A percentile compares a stretch with the other conserved stretches of the same genome.
phyloP scores from a whole-genome alignment of 148 eudicot genomes.

The Persicaria tinctoria region DNA sequence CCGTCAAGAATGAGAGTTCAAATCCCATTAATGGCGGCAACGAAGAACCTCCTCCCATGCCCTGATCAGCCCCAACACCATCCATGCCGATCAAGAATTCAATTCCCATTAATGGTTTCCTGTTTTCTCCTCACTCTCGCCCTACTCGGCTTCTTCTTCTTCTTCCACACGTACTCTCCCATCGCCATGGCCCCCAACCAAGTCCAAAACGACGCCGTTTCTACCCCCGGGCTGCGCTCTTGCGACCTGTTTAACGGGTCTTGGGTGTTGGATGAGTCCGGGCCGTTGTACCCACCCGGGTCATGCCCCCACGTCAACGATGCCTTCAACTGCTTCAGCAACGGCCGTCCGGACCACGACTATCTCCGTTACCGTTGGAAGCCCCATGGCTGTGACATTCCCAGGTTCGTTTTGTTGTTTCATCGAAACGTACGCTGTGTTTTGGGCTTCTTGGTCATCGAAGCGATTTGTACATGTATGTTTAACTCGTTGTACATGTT shows the following conservation, averaged over 20 bases:
- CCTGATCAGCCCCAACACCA: background rate
- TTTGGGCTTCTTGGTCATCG: background rate
- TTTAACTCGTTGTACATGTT: background rate
- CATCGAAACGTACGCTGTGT: conserved; percentile 2
- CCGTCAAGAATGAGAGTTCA: background rate
- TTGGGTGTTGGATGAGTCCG: conserved; percentile 41
- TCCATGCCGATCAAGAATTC: background rate
- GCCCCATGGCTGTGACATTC: conserved; percentile 9
- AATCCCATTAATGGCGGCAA: background rate
- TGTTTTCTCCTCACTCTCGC: background rate
- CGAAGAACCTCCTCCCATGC: background rate
- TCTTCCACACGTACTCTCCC: background rate
- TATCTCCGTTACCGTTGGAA: conserved; percentile 33
- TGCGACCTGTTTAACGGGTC: conserved; percentile 64
- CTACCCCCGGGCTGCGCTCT: conserved; percentile 13
- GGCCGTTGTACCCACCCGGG: conserved; percentile 47
- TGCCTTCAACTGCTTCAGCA: conserved; percentile 58
- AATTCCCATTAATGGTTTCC: background rate
- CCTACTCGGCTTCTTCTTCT: background rate
- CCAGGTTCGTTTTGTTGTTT: background rate
- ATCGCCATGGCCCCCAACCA: background rate
- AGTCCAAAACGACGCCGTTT: conserved; percentile 4
- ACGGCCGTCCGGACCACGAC: conserved; percentile 44
- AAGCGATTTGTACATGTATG: background rate
- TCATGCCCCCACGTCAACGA: conserved; percentile 56